Evolutionary conservation across 441 rosid genomes (phyloP), one percentile per base, ranked within the genome.

Genomic region (Francoa sonchifolia): DNA sequence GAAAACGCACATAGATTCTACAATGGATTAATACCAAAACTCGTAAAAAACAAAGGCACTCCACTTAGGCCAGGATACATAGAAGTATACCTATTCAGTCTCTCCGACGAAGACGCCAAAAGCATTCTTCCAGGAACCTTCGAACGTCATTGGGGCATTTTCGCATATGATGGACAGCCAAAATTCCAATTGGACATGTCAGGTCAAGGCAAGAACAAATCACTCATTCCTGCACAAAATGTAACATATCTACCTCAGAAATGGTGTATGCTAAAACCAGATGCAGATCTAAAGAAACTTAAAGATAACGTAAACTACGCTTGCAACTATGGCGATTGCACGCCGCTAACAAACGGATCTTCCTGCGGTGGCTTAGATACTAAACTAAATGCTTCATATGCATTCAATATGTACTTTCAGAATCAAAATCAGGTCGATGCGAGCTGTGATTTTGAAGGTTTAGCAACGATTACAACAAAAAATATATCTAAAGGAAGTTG

Each of bases 71-170:
- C 45, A 42, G 66, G 72, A 1, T 6, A 11, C 3, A 68, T 75
- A 4, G 41, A 65, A 5, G 22, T 56, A 14, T 69, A 65, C 46
- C 36, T 69, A 12, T 69, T 69, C 38, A 55, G 76, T 57, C 54
- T 69, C 11, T 11, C 65, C 0, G 76, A 69, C 12, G 76, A 69
- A 55, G 57, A 69, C 11, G 48, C 57, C 0, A 69, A 69, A 47
- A 65, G 64, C 44, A 47, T 65, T 15, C 61, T 51, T 0, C 76
- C 76, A 0, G 72, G 72, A 17, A 46, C 20, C 48, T 65, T 69
- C 19, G 76, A 65, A 64, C 56, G 76, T 42, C 76, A 69, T 13
- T 69, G 72, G 76, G 76, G 76, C 6, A 58, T 69, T 6, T 65
- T 58, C 6, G 62, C 59, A 48, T 59, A 35, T 10, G 76, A 69